Conservation (phyloP, 345 rosid genomes). For the Eucalyptus leucophloia region DNA sequence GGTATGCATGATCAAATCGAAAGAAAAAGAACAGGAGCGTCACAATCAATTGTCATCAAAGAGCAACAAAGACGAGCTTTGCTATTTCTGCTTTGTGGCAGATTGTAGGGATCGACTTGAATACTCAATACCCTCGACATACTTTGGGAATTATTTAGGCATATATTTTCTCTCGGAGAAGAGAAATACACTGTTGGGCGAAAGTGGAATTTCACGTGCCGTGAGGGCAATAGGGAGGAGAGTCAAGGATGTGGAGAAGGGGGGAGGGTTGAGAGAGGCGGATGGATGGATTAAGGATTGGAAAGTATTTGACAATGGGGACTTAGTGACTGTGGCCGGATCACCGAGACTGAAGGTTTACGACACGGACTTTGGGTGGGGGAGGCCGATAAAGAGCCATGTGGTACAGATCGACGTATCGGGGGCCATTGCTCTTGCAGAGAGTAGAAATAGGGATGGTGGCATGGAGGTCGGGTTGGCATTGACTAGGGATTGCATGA, state of each 20-base stretch:
- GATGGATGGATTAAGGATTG: neutral
- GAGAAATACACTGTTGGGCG: neutral
- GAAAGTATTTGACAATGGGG: neutral
- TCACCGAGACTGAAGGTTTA: neutral
- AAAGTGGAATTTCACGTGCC: constrained; percentile 11
- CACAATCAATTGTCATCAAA: neutral
- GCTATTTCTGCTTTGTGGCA: neutral
- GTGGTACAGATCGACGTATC: neutral
- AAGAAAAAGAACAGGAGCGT: neutral
- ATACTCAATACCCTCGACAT: neutral
- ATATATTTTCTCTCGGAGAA: neutral
- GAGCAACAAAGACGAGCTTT: neutral
- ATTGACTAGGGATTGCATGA: neutral
- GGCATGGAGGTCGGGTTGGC: constrained; percentile 24
- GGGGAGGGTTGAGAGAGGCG: constrained; percentile 1
- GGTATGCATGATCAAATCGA: neutral
- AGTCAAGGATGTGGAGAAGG: neutral
- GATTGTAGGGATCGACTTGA: neutral
- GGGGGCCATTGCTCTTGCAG: neutral
- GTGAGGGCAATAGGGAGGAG: constrained; percentile 9
- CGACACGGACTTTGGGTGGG: constrained; percentile 29
- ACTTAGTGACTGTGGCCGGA: constrained; percentile 3
- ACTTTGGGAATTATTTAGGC: constrained; percentile 23
- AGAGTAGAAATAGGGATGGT: constrained; percentile 6
- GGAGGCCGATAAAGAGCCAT: constrained; percentile 14